A percentile compares a stretch with the other conserved stretches of the same genome.
phyloP scores from a whole-genome alignment of 306 rosid genomes.

The apple (Malus domestica) region ASM211411v1 NC_041790.1:16354001-16354500 shows the following conservation, averaged over 20 bases:
- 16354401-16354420: slow-evolving; percentile 63
- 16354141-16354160: slow-evolving; percentile 64
- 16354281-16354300: slow-evolving; percentile 44
- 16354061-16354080: slow-evolving; percentile 56
- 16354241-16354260: slow-evolving; percentile 32
- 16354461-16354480: slow-evolving; percentile 68
- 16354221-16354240: slow-evolving; percentile 64
- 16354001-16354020: no score
- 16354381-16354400: slow-evolving; percentile 88
- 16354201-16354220: slow-evolving; percentile 73
- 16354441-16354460: slow-evolving; percentile 78
- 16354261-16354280: slow-evolving; percentile 74
- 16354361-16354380: slow-evolving; percentile 69
- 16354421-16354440: slow-evolving; percentile 58
- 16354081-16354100: slow-evolving; percentile 68
- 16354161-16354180: slow-evolving; percentile 55
- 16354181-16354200: slow-evolving; percentile 67
- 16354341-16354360: slow-evolving; percentile 78
- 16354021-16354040: no score
- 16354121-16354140: slow-evolving; percentile 69
- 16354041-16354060: slow-evolving; percentile 29
- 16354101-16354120: slow-evolving; percentile 78
- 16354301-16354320: slow-evolving; percentile 88
- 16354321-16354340: slow-evolving; percentile 83
- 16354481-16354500: slow-evolving; percentile 45